Evolutionary conservation across 768 basidiomycete genomes (phyloP), one percentile per base, ranked within the genome.

Genomic region (Saitozyma sp.): DNA sequence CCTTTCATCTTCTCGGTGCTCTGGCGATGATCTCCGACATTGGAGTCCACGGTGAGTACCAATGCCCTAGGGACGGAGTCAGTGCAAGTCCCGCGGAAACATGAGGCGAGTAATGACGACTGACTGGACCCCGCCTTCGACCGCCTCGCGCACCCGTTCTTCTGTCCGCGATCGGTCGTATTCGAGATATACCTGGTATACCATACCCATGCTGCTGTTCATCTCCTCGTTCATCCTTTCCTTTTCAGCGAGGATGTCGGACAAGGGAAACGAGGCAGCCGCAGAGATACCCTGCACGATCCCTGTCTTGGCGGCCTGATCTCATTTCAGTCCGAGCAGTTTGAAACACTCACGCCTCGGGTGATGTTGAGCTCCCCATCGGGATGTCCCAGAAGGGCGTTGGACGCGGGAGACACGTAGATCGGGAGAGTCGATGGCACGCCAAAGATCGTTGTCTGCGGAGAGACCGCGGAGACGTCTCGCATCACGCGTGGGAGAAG

Each of bases 41-140:
- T 83, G 1, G 91, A 89, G 78, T 97, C 93, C 2, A 94, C 92
- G 1, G 93, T 95, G 50, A 97, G 80, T 72, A 91, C 88, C 55
- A 97, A 89, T 0, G 90, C 92, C 56, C 88, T 92, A 81, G 8
- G n/a, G 20, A 29, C 16, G 6, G 17, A 10, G 9, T 16, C 4
- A 20, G n/a, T 7, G 45, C 8, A 38, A 52, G 4, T 46, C 9
- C 14, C 39, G 17, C 48, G 45, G 37, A 61, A 20, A 39, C 5
- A 7, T 29, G 29, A 49, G 53, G 8, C 3, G 53, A 56, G 29
- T 29, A 48, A 45, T 42, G 52, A 4, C 7, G 20, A 70, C 76
- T 64, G 46, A 74, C 76, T 65, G 60, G 40, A 88, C 91, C 0
- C 92, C 91, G 6, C 90, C 81, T n/a, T 77, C 77, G 59, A 89